Evolutionary conservation across 331 rosid species (phyloP).

Genomic region (Acacia pycnantha): DNA sequence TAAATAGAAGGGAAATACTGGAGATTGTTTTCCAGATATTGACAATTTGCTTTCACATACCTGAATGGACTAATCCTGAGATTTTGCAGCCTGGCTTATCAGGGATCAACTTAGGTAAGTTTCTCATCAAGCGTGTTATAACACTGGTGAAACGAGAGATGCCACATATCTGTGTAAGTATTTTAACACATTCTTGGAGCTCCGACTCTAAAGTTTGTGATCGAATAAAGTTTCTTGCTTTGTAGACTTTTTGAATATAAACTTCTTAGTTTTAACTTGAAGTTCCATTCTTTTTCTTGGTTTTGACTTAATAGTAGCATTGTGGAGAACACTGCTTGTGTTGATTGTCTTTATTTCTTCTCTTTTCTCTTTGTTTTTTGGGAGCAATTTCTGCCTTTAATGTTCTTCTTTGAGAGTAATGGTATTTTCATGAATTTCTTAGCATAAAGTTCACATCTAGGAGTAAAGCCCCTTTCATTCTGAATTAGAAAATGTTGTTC

Average conservation of each 20-base stretch:
- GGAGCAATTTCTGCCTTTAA: background rate
- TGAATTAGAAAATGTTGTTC: background rate
- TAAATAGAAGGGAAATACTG: conserved; percentile 17
- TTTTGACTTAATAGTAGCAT: conserved; percentile 7
- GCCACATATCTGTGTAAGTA: conserved; percentile 82
- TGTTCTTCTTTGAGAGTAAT: background rate
- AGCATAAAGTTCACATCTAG: background rate
- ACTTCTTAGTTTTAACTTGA: conserved; percentile 1
- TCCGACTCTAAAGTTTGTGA: conserved; percentile 12
- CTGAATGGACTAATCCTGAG: conserved; percentile 31
- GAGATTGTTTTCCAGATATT: conserved; percentile 3
- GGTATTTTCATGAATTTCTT: background rate
- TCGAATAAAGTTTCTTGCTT: conserved; percentile 12
- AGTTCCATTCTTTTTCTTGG: background rate
- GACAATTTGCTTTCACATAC: background rate
- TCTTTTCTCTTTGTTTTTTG: background rate
- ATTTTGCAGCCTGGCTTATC: conserved; percentile 85
- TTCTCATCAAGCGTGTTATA: conserved; percentile 88
- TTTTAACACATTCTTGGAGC: conserved; percentile 31
- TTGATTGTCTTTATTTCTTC: background rate
- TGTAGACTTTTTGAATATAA: conserved; percentile 21
- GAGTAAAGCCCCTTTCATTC: background rate
- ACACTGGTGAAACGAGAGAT: conserved; percentile 88
- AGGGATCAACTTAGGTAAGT: conserved; percentile 93
- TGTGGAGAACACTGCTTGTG: background rate